Evolutionary conservation across 164 flowering plant genomes (phyloP).

Genomic region (Kingdonia uniflora): DNA sequence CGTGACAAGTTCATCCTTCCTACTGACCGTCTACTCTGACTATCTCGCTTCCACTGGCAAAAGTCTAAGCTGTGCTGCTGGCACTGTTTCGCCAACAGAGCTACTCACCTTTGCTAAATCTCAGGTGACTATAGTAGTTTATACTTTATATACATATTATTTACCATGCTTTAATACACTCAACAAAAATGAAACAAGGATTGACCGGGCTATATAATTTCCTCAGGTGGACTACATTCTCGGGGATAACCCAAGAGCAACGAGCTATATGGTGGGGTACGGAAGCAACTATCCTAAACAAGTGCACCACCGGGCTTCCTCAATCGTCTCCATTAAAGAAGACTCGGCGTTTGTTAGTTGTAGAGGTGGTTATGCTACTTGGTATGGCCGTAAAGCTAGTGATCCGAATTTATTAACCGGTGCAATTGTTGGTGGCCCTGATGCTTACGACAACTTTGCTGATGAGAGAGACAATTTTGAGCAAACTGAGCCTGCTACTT

Average conservation of each 20-base stretch:
- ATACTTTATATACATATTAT: neutral
- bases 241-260: conserved; percentile 95
- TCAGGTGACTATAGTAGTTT: conserved; percentile 33
- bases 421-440: conserved; percentile 95
- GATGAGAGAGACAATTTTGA: conserved; percentile 82
- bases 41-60: conserved; percentile 51
- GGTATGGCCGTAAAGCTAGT: conserved; percentile 65
- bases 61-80: conserved; percentile 41
- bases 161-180: no score
- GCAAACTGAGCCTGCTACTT: conserved; percentile 97
- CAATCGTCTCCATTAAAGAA: conserved; percentile 70
- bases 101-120: conserved; percentile 68
- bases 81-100: conserved; percentile 40
- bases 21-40: conserved; percentile 77
- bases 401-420: conserved; percentile 83
- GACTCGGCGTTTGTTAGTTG: conserved; percentile 62
- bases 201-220: neutral
- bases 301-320: conserved; percentile 82
- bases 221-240: conserved; percentile 85
- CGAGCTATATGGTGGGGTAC: conserved; percentile 96
- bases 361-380: conserved; percentile 81
- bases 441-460: conserved; percentile 86
- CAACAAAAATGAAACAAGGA: no score
- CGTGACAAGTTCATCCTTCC: conserved; percentile 76
- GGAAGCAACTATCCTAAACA: conserved; percentile 76